These are phyloP conservation scores for Nicotiana obtusifolia DNA, from an alignment of 257 asterid genomes.

Conservation along the genomic window DNA sequence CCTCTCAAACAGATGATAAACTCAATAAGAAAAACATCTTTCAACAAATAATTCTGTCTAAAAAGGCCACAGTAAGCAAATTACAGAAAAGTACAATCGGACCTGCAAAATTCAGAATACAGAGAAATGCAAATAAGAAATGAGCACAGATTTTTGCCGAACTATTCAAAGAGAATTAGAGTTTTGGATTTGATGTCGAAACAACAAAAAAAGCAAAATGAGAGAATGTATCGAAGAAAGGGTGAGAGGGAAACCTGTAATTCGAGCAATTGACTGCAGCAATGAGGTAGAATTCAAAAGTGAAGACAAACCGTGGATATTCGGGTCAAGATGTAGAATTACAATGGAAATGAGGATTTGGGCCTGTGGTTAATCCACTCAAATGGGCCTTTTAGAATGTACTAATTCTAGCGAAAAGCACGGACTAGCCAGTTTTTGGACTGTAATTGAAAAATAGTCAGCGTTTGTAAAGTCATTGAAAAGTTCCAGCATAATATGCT, in stretches of 20 bases:
- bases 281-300: background rate
- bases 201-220: too few species aligned
- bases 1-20: background rate
- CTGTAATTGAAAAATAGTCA: too few species aligned
- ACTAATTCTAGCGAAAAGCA: too few species aligned
- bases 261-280: background rate
- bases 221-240: background rate
- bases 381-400: background rate
- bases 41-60: background rate
- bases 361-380: background rate
- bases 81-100: background rate
- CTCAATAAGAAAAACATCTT: background rate
- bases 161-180: background rate
- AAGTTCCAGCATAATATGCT: too few species aligned
- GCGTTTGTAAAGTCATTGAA: too few species aligned
- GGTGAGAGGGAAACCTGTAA: background rate
- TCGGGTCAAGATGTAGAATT: background rate
- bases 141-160: background rate
- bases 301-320: background rate
- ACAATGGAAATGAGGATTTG: background rate
- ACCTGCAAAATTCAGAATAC: too few species aligned
- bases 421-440: too few species aligned
- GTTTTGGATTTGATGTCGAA: background rate
- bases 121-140: background rate
- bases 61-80: background rate